Conservation (phyloP, 306 rosid genomes). For the Phaseolus lunatus region DNA sequence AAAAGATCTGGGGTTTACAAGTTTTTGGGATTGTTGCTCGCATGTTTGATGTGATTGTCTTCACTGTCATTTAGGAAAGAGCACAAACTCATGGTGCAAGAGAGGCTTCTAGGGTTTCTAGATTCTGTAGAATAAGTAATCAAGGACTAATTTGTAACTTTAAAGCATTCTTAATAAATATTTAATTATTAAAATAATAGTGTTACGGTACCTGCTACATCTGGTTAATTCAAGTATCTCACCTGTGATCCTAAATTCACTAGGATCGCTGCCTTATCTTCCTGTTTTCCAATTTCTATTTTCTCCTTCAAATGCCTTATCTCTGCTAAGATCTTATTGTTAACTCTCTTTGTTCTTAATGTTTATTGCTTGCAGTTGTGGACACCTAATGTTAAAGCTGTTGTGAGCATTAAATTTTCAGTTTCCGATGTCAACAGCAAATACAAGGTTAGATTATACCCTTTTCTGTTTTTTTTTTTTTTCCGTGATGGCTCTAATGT, state of each 20-base stretch:
- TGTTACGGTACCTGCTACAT: neutral
- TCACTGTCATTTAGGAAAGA: neutral
- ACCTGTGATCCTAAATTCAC: neutral
- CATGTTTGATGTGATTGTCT: neutral
- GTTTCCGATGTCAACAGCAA: conserved; percentile 63
- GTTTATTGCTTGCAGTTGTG: conserved; percentile 55
- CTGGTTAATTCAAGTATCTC: neutral
- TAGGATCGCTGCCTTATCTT: neutral
- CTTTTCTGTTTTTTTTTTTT: conserved; percentile 11
- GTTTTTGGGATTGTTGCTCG: neutral
- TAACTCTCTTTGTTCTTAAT: conserved; percentile 8
- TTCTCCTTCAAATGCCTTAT: conserved; percentile 18
- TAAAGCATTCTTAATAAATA: neutral
- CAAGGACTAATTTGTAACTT: neutral
- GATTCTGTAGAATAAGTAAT: neutral
- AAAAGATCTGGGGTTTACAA: neutral
- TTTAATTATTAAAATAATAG: neutral
- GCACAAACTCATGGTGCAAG: neutral
- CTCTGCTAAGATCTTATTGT: neutral
- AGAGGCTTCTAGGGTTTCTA: neutral
- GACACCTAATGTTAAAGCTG: conserved; percentile 42
- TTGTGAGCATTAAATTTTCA: conserved; percentile 52
- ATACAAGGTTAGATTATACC: conserved; percentile 62
- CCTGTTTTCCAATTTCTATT: conserved; percentile 5
- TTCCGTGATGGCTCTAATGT: conserved; percentile 29